Base-by-base conservation (phyloP, 2,329 filamentous ascomycete species). In the Aspergillus neoniger region DNA sequence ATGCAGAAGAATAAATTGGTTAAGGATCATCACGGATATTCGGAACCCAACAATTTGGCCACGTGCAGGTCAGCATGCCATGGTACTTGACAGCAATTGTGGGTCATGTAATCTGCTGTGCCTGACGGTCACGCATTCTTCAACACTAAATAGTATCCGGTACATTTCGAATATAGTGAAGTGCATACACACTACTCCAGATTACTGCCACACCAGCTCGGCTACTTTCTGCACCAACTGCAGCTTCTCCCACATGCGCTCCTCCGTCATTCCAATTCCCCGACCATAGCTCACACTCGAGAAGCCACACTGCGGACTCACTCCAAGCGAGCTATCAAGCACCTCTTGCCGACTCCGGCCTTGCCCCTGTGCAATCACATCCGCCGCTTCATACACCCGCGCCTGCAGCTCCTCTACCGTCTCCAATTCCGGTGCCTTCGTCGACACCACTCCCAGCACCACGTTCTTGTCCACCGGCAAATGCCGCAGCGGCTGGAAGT, bases 201-300 rank as follows among this genome's bases (percentile, higher is more conserved):
- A 10, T 14, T 36, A 36, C 32, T 14, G 32, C 32, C 52, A 55
- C 23, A 55, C 21, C 52, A 25, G 23, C 43, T 90, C 84, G 1
- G 88, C 88, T 65, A 91, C 83, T 67, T 84, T 78, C 66, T 88
- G 82, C n/a, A 91, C 86, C 41, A 91, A 76, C 57, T 82, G 78
- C 69, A 91, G 75, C 79, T 91, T 91, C 72, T 83, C 85, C 79
- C 83, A 84, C 85, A 91, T 87, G 63, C 89, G 87, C 51, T 88
- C 85, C 61, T 85, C 79, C 7, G 80, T 82, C 56, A 91, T 60
- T 36, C 52, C 58, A n/a, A 48, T 76, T 14, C 84, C 82, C 71
- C 91, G 90, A 0, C 88, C 89, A 7, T 58, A 44, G 44, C 61
- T 61, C 48, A 67, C 82, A 36, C 86, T 90, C 21, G 88, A 88